A percentile compares a stretch with the other conserved stretches of the same genome.
phyloP scores from a whole-genome alignment of 805 yeast genomes.

The Barnettozyma vustinii region DNA sequence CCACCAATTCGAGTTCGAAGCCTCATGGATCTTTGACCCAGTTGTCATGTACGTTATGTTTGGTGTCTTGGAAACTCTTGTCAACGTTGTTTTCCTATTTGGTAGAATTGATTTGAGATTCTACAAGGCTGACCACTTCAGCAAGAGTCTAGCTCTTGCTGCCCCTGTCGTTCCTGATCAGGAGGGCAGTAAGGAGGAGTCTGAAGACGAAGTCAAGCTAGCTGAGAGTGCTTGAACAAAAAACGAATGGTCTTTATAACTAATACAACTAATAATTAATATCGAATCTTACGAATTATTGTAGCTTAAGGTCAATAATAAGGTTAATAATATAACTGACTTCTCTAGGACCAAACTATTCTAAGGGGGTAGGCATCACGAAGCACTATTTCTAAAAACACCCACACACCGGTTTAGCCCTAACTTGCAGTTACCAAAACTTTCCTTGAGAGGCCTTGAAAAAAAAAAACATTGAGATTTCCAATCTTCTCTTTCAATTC shows the following conservation, averaged over 20 bases:
- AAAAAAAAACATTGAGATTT: not conserved
- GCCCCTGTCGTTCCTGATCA: not conserved
- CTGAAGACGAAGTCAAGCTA: not conserved
- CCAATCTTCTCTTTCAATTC: not conserved
- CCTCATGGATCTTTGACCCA: conserved; percentile 45
- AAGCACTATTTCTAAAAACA: too few species aligned
- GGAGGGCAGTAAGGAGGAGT: not conserved
- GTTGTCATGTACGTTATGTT: conserved; percentile 62
- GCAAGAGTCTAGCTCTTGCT: not conserved
- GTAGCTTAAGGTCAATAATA: not conserved
- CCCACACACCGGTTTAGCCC: not conserved
- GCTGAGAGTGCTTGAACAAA: not conserved
- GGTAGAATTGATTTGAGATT: conserved; percentile 73
- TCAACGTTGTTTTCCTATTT: conserved; percentile 49
- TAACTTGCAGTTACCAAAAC: not conserved
- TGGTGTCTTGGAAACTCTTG: conserved; percentile 61
- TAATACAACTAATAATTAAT: not conserved
- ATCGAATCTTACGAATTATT: not conserved
- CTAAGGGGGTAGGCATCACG: too few species aligned
- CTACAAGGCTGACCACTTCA: conserved; percentile 63
- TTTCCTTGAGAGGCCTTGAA: not conserved
- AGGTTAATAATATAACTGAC: too few species aligned
- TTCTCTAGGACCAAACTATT: too few species aligned
- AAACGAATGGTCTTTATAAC: not conserved
- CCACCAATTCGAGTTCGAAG: conserved; percentile 25